Conservation (phyloP, 345 rosid genomes). For the Eucalyptus sideroxylon region DNA sequence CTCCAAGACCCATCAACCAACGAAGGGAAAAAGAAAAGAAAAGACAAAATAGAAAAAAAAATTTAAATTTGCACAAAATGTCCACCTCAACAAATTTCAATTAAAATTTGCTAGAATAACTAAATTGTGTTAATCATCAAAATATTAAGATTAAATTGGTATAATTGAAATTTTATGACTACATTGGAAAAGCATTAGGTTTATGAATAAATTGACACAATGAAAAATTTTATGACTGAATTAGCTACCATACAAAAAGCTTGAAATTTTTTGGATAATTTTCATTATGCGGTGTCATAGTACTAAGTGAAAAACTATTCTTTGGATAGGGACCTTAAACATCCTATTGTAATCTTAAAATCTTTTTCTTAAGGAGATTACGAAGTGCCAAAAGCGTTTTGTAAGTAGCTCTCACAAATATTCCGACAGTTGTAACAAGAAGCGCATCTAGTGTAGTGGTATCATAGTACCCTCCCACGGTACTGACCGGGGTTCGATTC, state of each 20-base stretch:
- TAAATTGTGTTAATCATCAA: too few relatives aligned
- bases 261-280: background rate
- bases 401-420: background rate
- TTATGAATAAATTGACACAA: too few relatives aligned
- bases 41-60: too few relatives aligned
- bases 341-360: background rate
- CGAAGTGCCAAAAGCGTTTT: background rate
- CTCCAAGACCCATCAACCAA: background rate
- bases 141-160: too few relatives aligned
- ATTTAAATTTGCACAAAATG: too few relatives aligned
- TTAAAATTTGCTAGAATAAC: background rate
- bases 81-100: background rate
- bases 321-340: background rate
- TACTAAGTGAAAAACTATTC: background rate
- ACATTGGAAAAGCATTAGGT: too few relatives aligned
- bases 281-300: background rate
- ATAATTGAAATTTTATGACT: background rate
- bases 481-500: constrained; percentile 94
- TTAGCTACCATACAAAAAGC: too few relatives aligned
- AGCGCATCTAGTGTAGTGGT: constrained; percentile 43
- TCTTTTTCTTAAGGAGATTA: background rate
- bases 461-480: constrained; percentile 51
- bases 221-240: too few relatives aligned
- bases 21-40: too few relatives aligned
- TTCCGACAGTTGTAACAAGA: accelerated